Base-by-base conservation (phyloP, 176 grass and related monocot genomes). In the Miscanthus lutarioriparius region DNA sequence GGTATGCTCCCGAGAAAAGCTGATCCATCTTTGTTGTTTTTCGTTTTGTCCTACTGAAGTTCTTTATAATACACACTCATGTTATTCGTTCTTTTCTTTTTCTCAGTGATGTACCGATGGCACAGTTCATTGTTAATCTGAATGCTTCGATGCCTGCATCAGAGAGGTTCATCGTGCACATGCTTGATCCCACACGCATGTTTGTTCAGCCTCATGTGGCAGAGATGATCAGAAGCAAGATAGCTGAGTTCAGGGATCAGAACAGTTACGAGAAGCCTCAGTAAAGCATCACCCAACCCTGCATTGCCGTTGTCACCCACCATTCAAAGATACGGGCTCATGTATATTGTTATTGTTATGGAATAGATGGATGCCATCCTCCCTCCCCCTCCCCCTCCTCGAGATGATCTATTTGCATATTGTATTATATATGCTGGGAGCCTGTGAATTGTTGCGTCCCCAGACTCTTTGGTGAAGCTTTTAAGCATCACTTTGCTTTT, bases 141-240 rank as follows among this genome's bases (percentile, higher is more conserved):
- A 94, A 98, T 75, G 88, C 86, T 33, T 88, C 89, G 6, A 90
- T 95, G 89, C 89, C 93, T 0, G 74, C 96, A 41, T 89, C 87
- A 8, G 93, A 98, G 3, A 95, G 68, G 80, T 95, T 98, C 83
- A 98, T 98, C 16, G 33, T 98, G 65, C 96, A 98, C 38, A 80
- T 90, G 56, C 93, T 95, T 53, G 96, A 95, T 70, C 83, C 61
- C 56, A 93, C 96, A 1, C 91, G 92, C 77, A 98, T 98, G 83
- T 93, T 98, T 90, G 93, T 98, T 66, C 93, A 98, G 59, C 89
- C 93, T 74, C 83, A 90, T 75, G 88, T 89, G 63, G 91, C 58
- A 4, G 87, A 76, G 5, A 92, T 87, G 75, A 98, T 98, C 82
- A 87, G 75, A 72, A 94, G 86, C 2, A 93, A 91, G 88, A 92